Base-by-base conservation (phyloP, 345 rosid species). In the Sisymbrium altissimum region DNA sequence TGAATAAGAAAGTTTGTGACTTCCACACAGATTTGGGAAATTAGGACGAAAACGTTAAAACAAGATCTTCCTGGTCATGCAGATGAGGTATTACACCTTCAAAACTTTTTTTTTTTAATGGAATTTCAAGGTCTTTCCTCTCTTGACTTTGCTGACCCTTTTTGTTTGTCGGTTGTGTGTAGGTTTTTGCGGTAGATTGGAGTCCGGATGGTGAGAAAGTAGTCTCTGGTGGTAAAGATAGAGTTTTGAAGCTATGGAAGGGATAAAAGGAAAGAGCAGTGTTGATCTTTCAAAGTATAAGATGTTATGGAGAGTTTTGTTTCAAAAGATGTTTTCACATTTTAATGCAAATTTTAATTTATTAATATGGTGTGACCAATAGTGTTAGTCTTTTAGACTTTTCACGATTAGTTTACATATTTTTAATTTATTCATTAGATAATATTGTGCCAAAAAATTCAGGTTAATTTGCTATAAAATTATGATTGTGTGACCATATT, bases 151-250 rank as follows among this genome's bases (percentile, higher is more conserved):
- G 39, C 3, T 32, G 3, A 27, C n/a, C 19, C 21, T 21, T n/a
- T 30, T 15, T 44, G 11, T 45, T n/a, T 30, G 0, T 54, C 14
- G 14, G 14, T 53, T 57, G 36, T 25, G 13, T 3, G 21, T 56
- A 93, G 96, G 97, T 91, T 66, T 94, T 76, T 57, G 93, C 97
- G 1, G 97, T 95, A 75, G 97, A 95, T 74, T 95, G 97, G 99
- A 95, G 99, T 83, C 99, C 99, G 6, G 97, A 92, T 74, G 99
- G 97, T 17, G 97, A 95, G 89, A 92, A 95, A 83, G 99, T 95
- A 32, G 97, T 89, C 19, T 95, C 97, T 8, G 97, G 97, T 53
- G 99, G 99, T 45, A 92, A 86, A 70, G 97, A 95, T 57, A 81
- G 80, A 85, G 96, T 88, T 21, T 76, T 95, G 87, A 92, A 95